Evolutionary conservation across 176 grass and related monocot genomes (phyloP).

Genomic region (Lolium rigidum): DNA sequence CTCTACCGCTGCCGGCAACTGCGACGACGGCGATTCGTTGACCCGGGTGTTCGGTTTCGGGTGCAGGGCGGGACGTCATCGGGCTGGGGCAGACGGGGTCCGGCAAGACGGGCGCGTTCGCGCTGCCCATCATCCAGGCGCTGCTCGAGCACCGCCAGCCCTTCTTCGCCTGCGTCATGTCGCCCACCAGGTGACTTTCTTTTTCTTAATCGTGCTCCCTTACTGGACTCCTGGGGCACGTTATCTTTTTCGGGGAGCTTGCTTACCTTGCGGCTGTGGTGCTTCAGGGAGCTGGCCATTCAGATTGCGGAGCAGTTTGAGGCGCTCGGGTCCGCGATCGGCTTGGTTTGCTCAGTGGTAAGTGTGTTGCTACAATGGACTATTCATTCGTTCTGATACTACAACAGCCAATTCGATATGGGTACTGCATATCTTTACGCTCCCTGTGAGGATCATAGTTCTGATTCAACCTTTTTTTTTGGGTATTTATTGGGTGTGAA

Average conservation of each 20-base stretch:
- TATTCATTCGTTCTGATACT: not conserved
- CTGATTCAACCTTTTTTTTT: not conserved
- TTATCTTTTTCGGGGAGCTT: not conserved
- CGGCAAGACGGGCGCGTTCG: conserved; percentile 90
- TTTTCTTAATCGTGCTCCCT: not conserved
- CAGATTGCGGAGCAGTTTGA: conserved; percentile 93
- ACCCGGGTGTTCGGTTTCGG: not conserved
- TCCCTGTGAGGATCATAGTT: not conserved
- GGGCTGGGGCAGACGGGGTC: conserved; percentile 92
- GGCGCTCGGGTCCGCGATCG: conserved; percentile 75
- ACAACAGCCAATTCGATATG: not conserved
- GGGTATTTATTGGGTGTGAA: not conserved
- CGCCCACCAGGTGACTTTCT: conserved; percentile 59
- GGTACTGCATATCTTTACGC: not conserved
- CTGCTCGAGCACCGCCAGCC: conserved; percentile 64
- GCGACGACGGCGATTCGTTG: not conserved
- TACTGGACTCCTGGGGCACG: not conserved
- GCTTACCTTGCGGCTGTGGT: not conserved
- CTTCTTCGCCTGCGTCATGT: conserved; percentile 84
- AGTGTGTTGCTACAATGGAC: conserved; percentile 29
- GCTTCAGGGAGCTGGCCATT: conserved; percentile 88
- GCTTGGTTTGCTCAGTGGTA: conserved; percentile 74
- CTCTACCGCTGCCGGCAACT: not conserved
- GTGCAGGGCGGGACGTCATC: conserved; percentile 78
- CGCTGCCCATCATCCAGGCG: conserved; percentile 75